Evolutionary conservation across 2,329 filamentous ascomycete species (phyloP), one percentile per base, ranked within the genome.

Genomic region (Neocatenulostroma microsporum): DNA sequence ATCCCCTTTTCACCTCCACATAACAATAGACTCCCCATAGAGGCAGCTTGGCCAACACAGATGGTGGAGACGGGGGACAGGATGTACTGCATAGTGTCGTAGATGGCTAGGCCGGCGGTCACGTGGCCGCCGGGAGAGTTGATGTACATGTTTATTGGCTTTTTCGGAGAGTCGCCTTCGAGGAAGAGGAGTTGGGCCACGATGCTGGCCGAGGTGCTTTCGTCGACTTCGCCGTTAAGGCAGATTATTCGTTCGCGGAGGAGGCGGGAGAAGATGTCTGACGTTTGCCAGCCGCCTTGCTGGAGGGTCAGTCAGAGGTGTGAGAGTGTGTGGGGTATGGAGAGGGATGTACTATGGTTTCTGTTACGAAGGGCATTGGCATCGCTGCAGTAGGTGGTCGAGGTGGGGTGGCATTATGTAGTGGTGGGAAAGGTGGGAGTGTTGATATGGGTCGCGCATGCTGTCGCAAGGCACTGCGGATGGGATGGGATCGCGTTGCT

Each of bases 21-120:
- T 1, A 98, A 76, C 1, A 98, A 70, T 17, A 98, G 72, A 1
- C 82, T 86, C 5, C 88, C 91, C 91, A 98, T 98, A 3, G 83
- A 91, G 1, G 91, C 89, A 0, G 93, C 91, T 54, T 93, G 85
- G 6, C 91, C 91, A 28, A 98, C 76, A 56, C 91, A 96, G 20
- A 98, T 91, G 1, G 91, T 98, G 28, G 83, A 89, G 0, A 98
- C 87, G 1, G 89, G 86, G 3, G 84, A 84, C 42, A 82, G 80
- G 58, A 98, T 96, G 62, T 98, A 98, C 51, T 82, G 80, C 89
- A 98, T 96, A 10, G 91, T 98, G 61, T 98, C 91, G 71, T 98
- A 98, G 55, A 98, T 96, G 18, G 91, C 88, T 42, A 81, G 68
- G 3, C 70, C 70, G 1, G 91, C 89, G 44, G 83, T 89, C 26